Conservation (phyloP, 805 yeast species). For the Pichia ethanolica region DNA sequence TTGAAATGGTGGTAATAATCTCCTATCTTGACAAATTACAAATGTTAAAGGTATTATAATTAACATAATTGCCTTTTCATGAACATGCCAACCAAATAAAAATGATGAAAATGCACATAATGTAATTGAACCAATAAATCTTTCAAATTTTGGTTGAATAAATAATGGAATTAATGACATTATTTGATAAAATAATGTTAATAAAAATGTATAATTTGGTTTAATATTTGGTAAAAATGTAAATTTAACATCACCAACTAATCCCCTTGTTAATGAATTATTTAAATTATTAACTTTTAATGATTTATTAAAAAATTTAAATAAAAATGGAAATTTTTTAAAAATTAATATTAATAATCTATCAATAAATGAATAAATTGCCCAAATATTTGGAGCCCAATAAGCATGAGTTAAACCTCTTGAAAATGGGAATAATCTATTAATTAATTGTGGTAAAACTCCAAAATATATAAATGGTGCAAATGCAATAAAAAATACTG, state of each 20-base stretch:
- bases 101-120: slow-evolving; percentile 88
- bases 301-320: slow-evolving; percentile 7
- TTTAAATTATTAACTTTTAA: background rate
- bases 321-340: slow-evolving; percentile 12
- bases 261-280: slow-evolving; percentile 56
- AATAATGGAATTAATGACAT: slow-evolving; percentile 68
- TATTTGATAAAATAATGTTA: slow-evolving; percentile 80
- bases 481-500: slow-evolving; percentile 61
- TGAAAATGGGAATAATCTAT: slow-evolving; percentile 83
- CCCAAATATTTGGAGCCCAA: slow-evolving; percentile 99
- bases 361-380: slow-evolving; percentile 79
- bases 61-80: slow-evolving; percentile 91
- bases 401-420: slow-evolving; percentile 96
- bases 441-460: slow-evolving; percentile 56
- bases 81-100: slow-evolving; percentile 98
- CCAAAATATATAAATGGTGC: slow-evolving; percentile 64
- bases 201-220: slow-evolving; percentile 67
- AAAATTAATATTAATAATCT: slow-evolving; percentile 48
- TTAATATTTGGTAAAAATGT: slow-evolving; percentile 71
- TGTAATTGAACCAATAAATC: slow-evolving; percentile 79
- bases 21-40: slow-evolving; percentile 60
- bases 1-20: slow-evolving; percentile 65
- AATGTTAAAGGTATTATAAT: slow-evolving; percentile 85
- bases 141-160: slow-evolving; percentile 61
- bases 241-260: slow-evolving; percentile 87